A percentile compares a stretch with the other conserved stretches of the same genome.
Evolutionary conservation across 2,329 filamentous ascomycete species (phyloP).

Genomic region (Lojkania enalia): DNA sequence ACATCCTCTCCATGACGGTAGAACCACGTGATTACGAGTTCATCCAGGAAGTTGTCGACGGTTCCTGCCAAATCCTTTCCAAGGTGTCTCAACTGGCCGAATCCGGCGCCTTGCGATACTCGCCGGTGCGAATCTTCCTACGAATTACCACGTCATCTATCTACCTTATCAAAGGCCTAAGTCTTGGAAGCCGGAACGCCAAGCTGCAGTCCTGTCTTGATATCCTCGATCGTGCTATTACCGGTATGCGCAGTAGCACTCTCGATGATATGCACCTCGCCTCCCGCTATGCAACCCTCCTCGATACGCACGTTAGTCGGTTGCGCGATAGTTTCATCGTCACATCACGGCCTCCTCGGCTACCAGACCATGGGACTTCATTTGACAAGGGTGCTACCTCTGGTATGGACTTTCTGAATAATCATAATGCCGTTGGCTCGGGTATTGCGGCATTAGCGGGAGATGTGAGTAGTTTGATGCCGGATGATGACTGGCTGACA

Average conservation of each 20-base stretch:
- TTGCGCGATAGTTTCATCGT: conserved; percentile 44
- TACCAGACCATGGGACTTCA: conserved; percentile 36
- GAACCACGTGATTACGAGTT: conserved; percentile 58
- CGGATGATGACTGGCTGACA: conserved; percentile 45
- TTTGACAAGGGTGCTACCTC: conserved; percentile 34
- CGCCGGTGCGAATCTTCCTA: conserved; percentile 57
- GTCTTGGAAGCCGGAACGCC: conserved; percentile 54
- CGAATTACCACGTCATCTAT: conserved; percentile 60
- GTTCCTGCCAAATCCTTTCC: conserved; percentile 56
- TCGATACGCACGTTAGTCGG: conserved; percentile 48
- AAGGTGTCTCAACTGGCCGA: conserved; percentile 55
- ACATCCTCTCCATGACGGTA: conserved; percentile 49
- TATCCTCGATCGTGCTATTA: conserved; percentile 53
- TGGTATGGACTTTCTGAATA: conserved; percentile 44
- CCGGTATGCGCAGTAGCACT: conserved; percentile 53
- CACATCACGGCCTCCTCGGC: conserved; percentile 39
- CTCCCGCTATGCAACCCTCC: conserved; percentile 54
- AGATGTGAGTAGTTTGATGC: conserved; percentile 40
- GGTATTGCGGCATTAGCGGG: conserved; percentile 40
- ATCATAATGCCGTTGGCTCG: conserved; percentile 41
- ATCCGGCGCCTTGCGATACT: conserved; percentile 53
- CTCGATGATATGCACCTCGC: conserved; percentile 58
- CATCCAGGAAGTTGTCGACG: conserved; percentile 60
- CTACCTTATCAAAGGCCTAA: conserved; percentile 57
- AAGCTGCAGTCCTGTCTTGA: conserved; percentile 55